Percentiles rank a stretch among this genome's conserved stretches.
These are phyloP conservation scores for Picea glauca DNA, from an alignment of 75 land plant species.

Conservation along the genomic window DNA sequence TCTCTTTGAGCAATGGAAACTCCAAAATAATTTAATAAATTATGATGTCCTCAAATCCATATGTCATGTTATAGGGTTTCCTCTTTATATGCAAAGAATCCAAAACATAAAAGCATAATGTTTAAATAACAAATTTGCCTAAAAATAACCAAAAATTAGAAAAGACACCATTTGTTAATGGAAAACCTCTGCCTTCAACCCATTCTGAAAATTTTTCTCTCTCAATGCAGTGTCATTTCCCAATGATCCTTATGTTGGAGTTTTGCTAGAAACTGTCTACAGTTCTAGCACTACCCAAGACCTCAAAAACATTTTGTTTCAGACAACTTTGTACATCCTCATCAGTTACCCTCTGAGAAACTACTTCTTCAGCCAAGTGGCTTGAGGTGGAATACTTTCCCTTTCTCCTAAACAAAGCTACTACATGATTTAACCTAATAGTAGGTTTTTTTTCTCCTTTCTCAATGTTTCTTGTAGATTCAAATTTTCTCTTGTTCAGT, in stretches of 20 bases:
- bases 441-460: constrained; percentile 22
- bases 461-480: not conserved
- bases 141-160: no score
- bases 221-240: not conserved
- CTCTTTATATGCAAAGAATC: no score
- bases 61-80: no score
- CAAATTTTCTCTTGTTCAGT: constrained; percentile 19
- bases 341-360: not conserved
- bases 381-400: not conserved
- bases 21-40: no score
- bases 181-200: not conserved
- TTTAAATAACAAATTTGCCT: no score
- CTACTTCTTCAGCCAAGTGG: not conserved
- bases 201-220: not conserved
- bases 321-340: not conserved
- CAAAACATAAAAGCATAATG: no score
- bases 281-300: not conserved
- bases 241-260: not conserved
- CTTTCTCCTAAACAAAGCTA: constrained; percentile 10
- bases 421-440: constrained; percentile 15
- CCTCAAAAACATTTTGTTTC: not conserved
- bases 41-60: no score
- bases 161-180: no score
- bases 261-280: not conserved
- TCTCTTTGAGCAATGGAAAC: no score